Percentiles rank a stretch among this genome's conserved stretches.
Conservation (phyloP, 345 rosid species). For the Gossypium mustelinum region DNA sequence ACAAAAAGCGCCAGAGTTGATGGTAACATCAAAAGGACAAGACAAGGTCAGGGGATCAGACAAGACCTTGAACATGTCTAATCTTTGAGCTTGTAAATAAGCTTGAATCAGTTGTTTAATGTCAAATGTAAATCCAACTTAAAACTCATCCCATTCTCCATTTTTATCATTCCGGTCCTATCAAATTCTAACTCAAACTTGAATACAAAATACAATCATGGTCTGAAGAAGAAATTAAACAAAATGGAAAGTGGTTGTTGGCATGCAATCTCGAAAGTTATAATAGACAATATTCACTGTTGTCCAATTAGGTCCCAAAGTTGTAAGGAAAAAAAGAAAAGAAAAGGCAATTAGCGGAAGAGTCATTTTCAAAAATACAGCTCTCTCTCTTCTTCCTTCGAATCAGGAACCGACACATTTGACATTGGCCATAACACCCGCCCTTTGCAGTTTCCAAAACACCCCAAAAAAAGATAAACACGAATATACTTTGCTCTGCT, state of each 20-base stretch:
- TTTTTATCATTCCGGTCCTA: neutral
- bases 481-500: conserved; percentile 22
- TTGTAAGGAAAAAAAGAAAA: neutral
- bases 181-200: neutral
- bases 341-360: conserved; percentile 10
- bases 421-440: neutral
- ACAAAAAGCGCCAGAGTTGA: neutral
- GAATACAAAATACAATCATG: neutral
- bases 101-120: neutral
- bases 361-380: conserved; percentile 18
- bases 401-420: conserved; percentile 16
- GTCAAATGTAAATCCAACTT: neutral
- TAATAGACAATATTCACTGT: neutral
- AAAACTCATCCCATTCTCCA: neutral
- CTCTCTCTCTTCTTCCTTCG: neutral
- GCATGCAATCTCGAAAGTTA: no score
- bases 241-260: no score
- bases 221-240: no score
- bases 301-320: neutral
- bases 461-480: neutral
- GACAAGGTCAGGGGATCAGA: neutral
- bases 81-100: neutral
- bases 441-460: neutral
- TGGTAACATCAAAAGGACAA: neutral
- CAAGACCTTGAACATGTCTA: no score